A percentile compares a stretch with the other conserved stretches of the same genome.
Conservation (phyloP, 2,329 filamentous ascomycete species). For the Plenodomus lindquistii region DNA sequence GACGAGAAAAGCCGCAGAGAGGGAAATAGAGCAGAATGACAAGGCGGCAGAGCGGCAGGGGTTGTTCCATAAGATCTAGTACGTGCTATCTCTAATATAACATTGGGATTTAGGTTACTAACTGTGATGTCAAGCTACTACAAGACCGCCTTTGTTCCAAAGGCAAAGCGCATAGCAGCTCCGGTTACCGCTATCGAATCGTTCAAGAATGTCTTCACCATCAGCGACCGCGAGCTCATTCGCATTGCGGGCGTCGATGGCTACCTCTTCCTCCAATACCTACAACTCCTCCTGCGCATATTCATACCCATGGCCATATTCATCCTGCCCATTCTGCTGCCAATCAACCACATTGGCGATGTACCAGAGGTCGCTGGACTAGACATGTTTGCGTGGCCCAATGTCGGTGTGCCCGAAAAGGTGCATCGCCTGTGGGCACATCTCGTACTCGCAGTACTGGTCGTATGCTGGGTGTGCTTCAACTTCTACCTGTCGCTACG, state of each 20-base stretch:
- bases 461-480: conserved; percentile 82
- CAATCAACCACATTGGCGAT: conserved; percentile 77
- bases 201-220: conserved; percentile 61
- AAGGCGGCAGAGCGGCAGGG: conserved; percentile 35
- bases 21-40: conserved; percentile 5
- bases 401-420: conserved; percentile 67
- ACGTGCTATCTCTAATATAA: conserved; percentile 4
- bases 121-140: conserved; percentile 33
- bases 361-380: conserved; percentile 58
- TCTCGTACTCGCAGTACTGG: conserved; percentile 73
- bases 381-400: conserved; percentile 85
- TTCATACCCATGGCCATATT: conserved; percentile 81
- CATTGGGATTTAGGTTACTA: background rate
- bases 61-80: conserved; percentile 46
- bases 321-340: conserved; percentile 82
- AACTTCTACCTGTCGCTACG: conserved; percentile 85
- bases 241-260: conserved; percentile 94
- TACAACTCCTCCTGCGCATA: conserved; percentile 83
- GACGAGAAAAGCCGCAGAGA: conserved; percentile 18
- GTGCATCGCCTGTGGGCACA: conserved; percentile 81
- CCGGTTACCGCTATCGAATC: conserved; percentile 43
- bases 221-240: conserved; percentile 80
- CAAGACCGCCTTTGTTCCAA: conserved; percentile 44
- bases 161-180: conserved; percentile 40
- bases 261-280: conserved; percentile 95